Percentiles rank a stretch among this genome's conserved stretches.
These are phyloP conservation scores for Ceratobasidium sp. DNA, from an alignment of 1,284 basidiomycete genomes.

Conservation along the genomic window DNA sequence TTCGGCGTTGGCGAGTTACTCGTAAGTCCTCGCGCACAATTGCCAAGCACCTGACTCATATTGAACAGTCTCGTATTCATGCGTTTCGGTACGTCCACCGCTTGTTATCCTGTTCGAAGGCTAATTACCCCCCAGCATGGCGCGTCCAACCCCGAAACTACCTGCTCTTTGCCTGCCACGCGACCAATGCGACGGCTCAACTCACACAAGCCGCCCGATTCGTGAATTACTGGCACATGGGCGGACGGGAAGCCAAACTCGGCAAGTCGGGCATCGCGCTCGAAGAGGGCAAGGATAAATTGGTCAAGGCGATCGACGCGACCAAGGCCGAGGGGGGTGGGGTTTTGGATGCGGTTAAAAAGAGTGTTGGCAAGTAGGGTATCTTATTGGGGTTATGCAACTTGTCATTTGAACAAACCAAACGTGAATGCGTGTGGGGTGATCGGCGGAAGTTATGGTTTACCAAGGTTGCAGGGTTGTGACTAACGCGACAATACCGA, in stretches of 20 bases:
- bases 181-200: constrained; percentile 89
- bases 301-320: constrained; percentile 21
- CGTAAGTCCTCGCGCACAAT: constrained; percentile 63
- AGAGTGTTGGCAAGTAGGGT: constrained; percentile 8
- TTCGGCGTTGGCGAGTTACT: constrained; percentile 84
- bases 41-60: background rate
- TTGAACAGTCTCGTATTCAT: constrained; percentile 83
- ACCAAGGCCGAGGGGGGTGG: constrained; percentile 27
- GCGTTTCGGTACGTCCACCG: constrained; percentile 75
- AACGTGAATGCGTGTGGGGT: no score
- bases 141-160: constrained; percentile 93
- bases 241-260: constrained; percentile 73
- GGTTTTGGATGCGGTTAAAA: constrained; percentile 22
- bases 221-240: constrained; percentile 86
- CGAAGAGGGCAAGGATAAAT: constrained; percentile 15
- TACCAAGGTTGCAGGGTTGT: no score
- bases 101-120: background rate
- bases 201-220: constrained; percentile 82
- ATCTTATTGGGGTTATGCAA: constrained; percentile 10
- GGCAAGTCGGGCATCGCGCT: constrained; percentile 16
- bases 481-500: no score
- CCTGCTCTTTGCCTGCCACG: constrained; percentile 90
- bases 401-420: background rate
- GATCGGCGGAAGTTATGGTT: no score
- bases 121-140: constrained; percentile 69